Conservation (phyloP, 225 moss, liverwort and hornwort species). For the Polytrichum formosum region DNA sequence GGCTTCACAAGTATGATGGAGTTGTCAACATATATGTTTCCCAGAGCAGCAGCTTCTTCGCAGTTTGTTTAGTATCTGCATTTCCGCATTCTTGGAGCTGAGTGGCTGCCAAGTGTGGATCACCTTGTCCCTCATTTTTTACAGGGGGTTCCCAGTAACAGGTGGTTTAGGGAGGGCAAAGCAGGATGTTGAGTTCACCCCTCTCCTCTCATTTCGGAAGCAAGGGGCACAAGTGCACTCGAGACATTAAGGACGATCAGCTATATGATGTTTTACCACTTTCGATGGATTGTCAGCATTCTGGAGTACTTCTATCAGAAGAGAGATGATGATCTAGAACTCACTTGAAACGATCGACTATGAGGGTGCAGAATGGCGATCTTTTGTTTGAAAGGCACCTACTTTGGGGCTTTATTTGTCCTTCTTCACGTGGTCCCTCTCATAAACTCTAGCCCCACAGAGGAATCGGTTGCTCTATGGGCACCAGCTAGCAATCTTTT, state of each 20-base stretch:
- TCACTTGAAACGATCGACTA: conserved; percentile 40
- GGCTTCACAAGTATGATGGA: too few species aligned
- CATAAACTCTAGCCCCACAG: conserved; percentile 20
- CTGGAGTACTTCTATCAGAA: too few species aligned
- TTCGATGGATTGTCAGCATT: too few species aligned
- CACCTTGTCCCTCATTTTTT: neutral
- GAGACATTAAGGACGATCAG: neutral
- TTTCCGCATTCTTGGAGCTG: neutral
- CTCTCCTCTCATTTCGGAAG: too few species aligned
- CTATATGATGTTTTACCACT: too few species aligned
- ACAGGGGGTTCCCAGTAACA: neutral
- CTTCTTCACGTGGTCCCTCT: conserved; percentile 28
- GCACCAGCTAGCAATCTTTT: conserved; percentile 14
- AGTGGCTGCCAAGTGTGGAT: neutral
- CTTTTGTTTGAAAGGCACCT: conserved; percentile 42
- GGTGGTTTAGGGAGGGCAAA: neutral
- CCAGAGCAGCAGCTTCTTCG: too few species aligned
- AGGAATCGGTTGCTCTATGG: conserved; percentile 32
- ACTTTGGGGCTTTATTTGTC: conserved; percentile 25
- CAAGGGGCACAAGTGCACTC: neutral
- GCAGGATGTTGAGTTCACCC: neutral
- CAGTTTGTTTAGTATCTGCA: neutral
- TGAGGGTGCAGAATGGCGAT: conserved; percentile 86
- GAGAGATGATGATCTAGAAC: too few species aligned
- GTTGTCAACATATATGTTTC: too few species aligned